Evolutionary conservation across 2,329 filamentous ascomycete genomes (phyloP).

Genomic region (Ciborinia camelliae): DNA sequence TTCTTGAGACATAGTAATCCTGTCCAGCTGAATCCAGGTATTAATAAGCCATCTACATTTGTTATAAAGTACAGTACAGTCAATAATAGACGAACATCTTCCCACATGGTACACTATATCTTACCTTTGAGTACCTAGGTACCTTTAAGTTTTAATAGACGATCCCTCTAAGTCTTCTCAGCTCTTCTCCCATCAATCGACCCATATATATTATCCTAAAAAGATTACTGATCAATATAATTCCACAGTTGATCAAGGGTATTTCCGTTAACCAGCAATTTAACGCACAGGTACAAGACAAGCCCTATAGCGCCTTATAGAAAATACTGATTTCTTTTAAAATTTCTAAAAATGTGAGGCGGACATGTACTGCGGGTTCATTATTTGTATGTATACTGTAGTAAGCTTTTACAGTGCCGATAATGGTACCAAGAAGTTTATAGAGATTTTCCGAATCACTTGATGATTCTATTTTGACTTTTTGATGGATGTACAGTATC

Average conservation of each 20-base stretch:
- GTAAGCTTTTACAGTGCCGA: background rate
- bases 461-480: background rate
- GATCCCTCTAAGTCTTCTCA: background rate
- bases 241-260: background rate
- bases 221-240: background rate
- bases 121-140: no score
- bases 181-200: no score
- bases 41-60: no score
- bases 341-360: background rate
- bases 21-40: no score
- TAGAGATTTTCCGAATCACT: background rate
- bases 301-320: conserved; percentile 3
- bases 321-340: background rate
- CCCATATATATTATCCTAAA: background rate
- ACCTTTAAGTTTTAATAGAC: no score
- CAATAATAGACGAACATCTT: background rate
- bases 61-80: background rate
- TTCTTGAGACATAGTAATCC: background rate
- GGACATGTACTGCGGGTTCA: background rate
- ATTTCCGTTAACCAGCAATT: background rate
- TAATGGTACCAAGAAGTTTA: background rate
- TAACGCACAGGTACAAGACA: background rate
- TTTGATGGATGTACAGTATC: background rate
- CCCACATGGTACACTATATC: background rate
- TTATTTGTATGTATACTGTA: background rate